These are phyloP conservation scores for Xanthoceras sorbifolium DNA, from an alignment of 345 rosid species.

Conservation along the genomic window DNA sequence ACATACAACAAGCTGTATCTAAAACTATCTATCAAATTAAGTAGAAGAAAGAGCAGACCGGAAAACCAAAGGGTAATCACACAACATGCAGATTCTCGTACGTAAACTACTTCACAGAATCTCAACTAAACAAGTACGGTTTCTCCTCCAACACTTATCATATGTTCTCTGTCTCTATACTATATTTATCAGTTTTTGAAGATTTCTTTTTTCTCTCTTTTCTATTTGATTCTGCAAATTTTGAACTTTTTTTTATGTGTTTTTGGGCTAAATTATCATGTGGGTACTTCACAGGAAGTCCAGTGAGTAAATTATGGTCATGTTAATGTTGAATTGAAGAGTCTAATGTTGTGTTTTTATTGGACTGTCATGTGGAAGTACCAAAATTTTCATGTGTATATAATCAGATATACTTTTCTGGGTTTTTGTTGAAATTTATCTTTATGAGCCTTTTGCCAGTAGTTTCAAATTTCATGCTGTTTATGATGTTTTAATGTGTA, in stretches of 20 bases:
- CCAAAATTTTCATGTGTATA: neutral
- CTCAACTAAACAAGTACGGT: slow-evolving; percentile 35
- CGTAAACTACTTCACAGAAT: slow-evolving; percentile 42
- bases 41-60: neutral
- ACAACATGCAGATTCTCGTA: slow-evolving; percentile 40
- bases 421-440: neutral
- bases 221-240: neutral
- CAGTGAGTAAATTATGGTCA: neutral
- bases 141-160: slow-evolving; percentile 4
- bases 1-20: neutral
- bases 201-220: neutral
- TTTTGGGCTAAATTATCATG: slow-evolving; percentile 15
- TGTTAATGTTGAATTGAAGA: slow-evolving; percentile 9
- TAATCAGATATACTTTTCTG: neutral
- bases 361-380: neutral
- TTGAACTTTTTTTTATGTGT: neutral
- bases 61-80: neutral
- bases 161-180: neutral
- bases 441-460: neutral
- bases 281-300: slow-evolving; percentile 11
- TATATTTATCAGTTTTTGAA: neutral
- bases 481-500: slow-evolving; percentile 14
- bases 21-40: too few species aligned
- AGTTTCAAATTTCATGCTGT: neutral
- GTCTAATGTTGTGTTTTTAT: neutral